These are phyloP conservation scores for Thielaviopsis ethacetica DNA, from an alignment of 2,329 filamentous ascomycete species.

Conservation along the genomic window DNA sequence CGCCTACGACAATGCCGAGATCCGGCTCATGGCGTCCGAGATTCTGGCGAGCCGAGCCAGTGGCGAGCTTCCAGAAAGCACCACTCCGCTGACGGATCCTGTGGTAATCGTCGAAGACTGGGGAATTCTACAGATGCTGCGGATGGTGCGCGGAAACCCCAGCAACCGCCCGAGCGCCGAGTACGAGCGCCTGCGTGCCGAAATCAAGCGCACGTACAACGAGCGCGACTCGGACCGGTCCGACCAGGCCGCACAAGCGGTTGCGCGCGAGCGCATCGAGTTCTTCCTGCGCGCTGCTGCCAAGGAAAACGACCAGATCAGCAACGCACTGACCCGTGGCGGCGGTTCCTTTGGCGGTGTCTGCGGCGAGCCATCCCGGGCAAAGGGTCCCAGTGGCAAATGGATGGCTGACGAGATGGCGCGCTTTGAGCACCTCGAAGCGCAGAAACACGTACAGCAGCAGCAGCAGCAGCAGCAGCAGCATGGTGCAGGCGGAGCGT, in stretches of 20 bases:
- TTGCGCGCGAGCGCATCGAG: conserved; percentile 15
- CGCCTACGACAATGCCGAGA: conserved; percentile 12
- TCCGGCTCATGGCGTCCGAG: conserved; percentile 19
- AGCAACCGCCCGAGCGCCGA: conserved; percentile 12
- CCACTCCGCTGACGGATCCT: conserved; percentile 16
- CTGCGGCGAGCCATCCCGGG: neutral
- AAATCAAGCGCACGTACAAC: conserved; percentile 21
- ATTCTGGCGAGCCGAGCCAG: conserved; percentile 20
- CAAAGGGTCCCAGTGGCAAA: neutral
- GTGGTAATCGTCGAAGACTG: conserved; percentile 20
- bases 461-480: too few relatives aligned
- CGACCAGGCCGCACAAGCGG: conserved; percentile 13
- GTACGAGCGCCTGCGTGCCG: conserved; percentile 17
- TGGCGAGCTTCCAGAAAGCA: conserved; percentile 20
- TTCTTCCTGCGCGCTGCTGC: conserved; percentile 16
- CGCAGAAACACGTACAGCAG: too few relatives aligned
- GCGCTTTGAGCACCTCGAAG: neutral
- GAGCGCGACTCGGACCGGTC: conserved; percentile 19
- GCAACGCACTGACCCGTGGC: conserved; percentile 8
- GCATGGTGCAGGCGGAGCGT: too few relatives aligned
- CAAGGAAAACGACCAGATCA: conserved; percentile 14
- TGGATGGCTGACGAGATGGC: neutral
- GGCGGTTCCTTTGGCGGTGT: neutral
- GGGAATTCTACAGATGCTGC: conserved; percentile 17
- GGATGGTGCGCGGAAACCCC: conserved; percentile 14